Evolutionary conservation across 768 basidiomycete genomes (phyloP).

Genomic region (Albatrellus ellisii): DNA sequence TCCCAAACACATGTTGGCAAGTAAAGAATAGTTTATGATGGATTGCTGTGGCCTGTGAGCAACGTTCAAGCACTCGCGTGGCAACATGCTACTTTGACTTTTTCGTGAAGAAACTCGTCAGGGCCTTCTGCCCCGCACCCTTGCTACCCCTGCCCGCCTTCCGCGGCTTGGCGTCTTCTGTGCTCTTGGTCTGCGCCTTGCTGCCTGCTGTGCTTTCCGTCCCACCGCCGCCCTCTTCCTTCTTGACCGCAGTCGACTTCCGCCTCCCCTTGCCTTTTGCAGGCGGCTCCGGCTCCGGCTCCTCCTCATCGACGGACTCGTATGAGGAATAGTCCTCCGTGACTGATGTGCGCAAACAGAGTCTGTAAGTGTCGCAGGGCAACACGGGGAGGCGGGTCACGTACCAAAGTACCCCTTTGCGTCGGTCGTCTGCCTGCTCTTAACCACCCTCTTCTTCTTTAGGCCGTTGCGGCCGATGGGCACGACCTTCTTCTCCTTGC

Average conservation of each 20-base stretch:
- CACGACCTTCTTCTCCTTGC: constrained; percentile 42
- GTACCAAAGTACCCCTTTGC: constrained; percentile 65
- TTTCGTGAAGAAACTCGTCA: neutral
- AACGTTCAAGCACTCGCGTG: no score
- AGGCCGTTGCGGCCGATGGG: constrained; percentile 71
- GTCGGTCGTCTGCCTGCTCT: constrained; percentile 40
- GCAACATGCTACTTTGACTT: neutral
- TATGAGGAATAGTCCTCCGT: constrained; percentile 73
- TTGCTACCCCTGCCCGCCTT: constrained; percentile 1
- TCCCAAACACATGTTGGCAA: no score
- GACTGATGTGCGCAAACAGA: constrained; percentile 25
- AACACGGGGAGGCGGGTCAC: constrained; percentile 13
- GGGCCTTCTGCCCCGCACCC: constrained; percentile 12
- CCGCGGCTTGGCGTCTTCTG: constrained; percentile 7
- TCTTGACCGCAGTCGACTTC: constrained; percentile 4
- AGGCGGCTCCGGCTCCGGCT: constrained; percentile 18
- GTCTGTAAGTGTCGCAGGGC: constrained; percentile 2
- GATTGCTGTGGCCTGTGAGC: no score
- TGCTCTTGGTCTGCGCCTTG: neutral
- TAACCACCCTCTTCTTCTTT: constrained; percentile 56
- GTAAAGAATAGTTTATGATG: no score
- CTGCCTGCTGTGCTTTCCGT: neutral
- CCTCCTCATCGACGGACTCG: constrained; percentile 62
- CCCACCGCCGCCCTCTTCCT: neutral
- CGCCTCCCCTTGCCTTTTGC: constrained; percentile 10